Evolutionary conservation across 1,284 basidiomycete genomes (phyloP), one percentile per base, ranked within the genome.

Genomic region (Microbotryum intermedium): DNA sequence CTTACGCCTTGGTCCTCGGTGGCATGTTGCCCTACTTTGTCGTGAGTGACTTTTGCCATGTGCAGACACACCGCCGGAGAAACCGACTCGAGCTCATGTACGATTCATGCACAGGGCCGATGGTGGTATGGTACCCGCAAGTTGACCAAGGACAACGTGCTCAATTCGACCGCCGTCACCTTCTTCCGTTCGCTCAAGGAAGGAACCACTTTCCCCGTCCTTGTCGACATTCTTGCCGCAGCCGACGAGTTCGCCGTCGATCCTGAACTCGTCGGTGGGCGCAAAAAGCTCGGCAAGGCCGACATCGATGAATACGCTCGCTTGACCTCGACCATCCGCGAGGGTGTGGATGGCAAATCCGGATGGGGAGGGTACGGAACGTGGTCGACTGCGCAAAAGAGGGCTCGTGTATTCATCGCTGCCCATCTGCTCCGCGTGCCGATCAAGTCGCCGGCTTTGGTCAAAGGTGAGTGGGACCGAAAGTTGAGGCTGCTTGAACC

Each of bases 71-170:
- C 52, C 29, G 13, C 20, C 20, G 18, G 39, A 30, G 34, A 42
- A 16, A 16, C 9, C 25, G 5, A 10, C 3, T 26, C n/a, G 1
- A 21, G 6, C 42, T 26, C 2, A 21, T 6, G 18, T 16, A 4
- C 21, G n/a, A 16, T 59, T 3, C 30, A n/a, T 57, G 21, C 39
- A 45, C 21, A 86, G 84, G 88, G 90, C 23, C 83, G 84, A 57
- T 99, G 95, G 95, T 99, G 95, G 95, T 98, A 97, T 73, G 90
- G 91, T 20, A 90, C 86, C 69, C 82, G 89, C 58, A 81, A 85
- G 65, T 85, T 84, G 74, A 98, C 95, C 30, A 95, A 97, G 74
- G 95, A 98, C 70, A 90, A 91, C 48, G 82, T 97, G 56, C 80
- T 90, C 66, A 85, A 87, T 53, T 79, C 79, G 49, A 90, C 91